A percentile compares a stretch with the other conserved stretches of the same genome.
Conservation (phyloP, 2,329 filamentous ascomycete genomes). For the Kalmusia sp. region DNA sequence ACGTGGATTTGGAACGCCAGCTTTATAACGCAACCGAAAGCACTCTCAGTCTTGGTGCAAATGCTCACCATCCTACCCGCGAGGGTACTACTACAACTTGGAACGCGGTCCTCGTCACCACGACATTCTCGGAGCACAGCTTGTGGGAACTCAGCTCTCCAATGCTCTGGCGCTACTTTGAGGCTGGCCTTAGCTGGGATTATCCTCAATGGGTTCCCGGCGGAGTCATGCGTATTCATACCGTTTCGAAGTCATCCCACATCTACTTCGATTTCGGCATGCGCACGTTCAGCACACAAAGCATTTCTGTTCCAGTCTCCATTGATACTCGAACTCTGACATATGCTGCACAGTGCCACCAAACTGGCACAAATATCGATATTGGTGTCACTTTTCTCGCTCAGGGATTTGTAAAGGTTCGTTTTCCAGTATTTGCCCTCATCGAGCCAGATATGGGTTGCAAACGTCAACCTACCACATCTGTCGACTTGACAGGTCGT, state of each 20-base stretch:
- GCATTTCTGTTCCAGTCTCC: background rate
- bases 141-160: slow-evolving; percentile 2
- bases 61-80: background rate
- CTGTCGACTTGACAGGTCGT: background rate
- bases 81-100: background rate
- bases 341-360: background rate
- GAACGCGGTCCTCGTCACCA: background rate
- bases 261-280: slow-evolving; percentile 4
- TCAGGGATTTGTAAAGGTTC: background rate
- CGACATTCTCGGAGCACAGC: slow-evolving; percentile 6
- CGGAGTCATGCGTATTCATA: slow-evolving; percentile 3
- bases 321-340: background rate
- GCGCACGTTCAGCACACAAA: background rate
- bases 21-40: background rate
- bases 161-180: background rate
- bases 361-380: background rate
- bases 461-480: background rate
- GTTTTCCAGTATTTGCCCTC: background rate
- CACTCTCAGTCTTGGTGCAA: background rate
- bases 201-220: slow-evolving; percentile 1
- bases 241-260: background rate
- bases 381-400: background rate
- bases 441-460: background rate
- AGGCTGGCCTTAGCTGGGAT: background rate
- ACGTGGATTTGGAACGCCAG: background rate